Conservation (phyloP, 1,139 yeast species). For the Suhomyces maxii region DNA sequence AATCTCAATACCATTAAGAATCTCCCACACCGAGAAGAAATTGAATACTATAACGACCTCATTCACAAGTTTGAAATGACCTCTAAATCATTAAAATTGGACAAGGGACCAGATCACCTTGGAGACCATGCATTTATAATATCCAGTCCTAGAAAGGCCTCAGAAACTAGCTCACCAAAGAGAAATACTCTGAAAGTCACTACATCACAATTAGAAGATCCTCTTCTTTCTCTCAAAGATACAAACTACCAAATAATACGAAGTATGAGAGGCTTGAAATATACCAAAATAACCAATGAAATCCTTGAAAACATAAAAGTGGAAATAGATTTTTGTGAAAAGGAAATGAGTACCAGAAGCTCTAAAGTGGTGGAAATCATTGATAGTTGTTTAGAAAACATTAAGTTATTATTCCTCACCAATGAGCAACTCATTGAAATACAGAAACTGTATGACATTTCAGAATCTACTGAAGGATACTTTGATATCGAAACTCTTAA, state of each 20-base stretch:
- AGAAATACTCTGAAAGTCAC: neutral
- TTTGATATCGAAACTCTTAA: conserved; percentile 40
- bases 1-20: conserved; percentile 18
- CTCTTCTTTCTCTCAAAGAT: conserved; percentile 17
- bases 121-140: conserved; percentile 30
- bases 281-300: conserved; percentile 40
- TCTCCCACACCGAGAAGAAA: conserved; percentile 33
- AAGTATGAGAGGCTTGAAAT: conserved; percentile 35
- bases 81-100: conserved; percentile 21
- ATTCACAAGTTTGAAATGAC: conserved; percentile 34
- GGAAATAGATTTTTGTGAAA: conserved; percentile 29
- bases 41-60: conserved; percentile 30
- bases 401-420: conserved; percentile 29
- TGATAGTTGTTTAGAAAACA: conserved; percentile 27
- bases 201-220: neutral
- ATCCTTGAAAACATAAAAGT: conserved; percentile 23
- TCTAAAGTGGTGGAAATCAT: conserved; percentile 26
- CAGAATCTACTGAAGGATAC: conserved; percentile 18
- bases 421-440: conserved; percentile 37
- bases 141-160: conserved; percentile 39
- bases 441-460: conserved; percentile 30
- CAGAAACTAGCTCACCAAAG: conserved; percentile 1
- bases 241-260: conserved; percentile 39
- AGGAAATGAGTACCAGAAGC: conserved; percentile 28
- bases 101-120: conserved; percentile 7